Evolutionary conservation across 2,329 filamentous ascomycete genomes (phyloP).

Genomic region (Beauveria sp.): DNA sequence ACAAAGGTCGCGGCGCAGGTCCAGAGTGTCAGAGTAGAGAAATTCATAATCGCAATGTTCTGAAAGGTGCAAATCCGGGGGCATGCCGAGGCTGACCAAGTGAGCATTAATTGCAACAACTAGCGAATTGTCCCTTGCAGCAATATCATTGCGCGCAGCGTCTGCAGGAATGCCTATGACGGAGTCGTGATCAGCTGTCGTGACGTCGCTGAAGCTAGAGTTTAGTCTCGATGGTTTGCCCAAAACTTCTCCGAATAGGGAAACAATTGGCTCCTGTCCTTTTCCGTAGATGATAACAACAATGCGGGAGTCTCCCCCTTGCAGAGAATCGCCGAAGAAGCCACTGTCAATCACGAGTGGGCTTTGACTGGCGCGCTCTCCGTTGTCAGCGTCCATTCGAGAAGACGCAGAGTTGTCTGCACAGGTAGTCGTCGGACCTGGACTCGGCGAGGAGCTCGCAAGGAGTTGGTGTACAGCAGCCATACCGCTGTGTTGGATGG

Average conservation of each 20-base stretch:
- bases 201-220: constrained; percentile 45
- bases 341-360: constrained; percentile 28
- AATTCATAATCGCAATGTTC: constrained; percentile 77
- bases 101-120: constrained; percentile 70
- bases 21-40: constrained; percentile 66
- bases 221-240: constrained; percentile 63
- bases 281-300: constrained; percentile 62
- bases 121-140: constrained; percentile 47
- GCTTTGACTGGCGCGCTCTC: constrained; percentile 28
- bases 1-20: constrained; percentile 67
- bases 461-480: constrained; percentile 32
- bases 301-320: constrained; percentile 48
- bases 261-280: constrained; percentile 67
- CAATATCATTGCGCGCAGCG: constrained; percentile 50
- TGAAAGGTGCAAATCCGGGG: constrained; percentile 58
- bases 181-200: constrained; percentile 48
- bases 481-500: constrained; percentile 19
- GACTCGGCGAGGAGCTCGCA: constrained; percentile 25
- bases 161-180: constrained; percentile 59
- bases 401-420: constrained; percentile 13
- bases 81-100: constrained; percentile 63
- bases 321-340: constrained; percentile 38
- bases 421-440: constrained; percentile 19
- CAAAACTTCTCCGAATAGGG: constrained; percentile 68
- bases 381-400: constrained; percentile 28